Evolutionary conservation across 495 filamentous ascomycete genomes (phyloP), one percentile per base, ranked within the genome.

Genomic region (Trichoderma parareesei): DNA sequence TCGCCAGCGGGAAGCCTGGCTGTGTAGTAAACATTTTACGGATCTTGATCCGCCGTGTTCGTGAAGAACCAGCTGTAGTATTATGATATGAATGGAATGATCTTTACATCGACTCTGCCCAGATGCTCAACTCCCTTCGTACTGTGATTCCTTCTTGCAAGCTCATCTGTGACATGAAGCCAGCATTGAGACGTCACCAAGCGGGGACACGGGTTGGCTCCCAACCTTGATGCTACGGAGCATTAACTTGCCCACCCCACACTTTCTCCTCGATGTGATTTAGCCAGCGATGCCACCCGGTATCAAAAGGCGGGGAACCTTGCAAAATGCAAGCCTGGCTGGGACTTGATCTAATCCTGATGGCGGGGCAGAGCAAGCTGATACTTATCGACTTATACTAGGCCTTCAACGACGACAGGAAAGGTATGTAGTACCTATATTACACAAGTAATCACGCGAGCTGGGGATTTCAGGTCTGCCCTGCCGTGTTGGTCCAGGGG

Each of bases 21-120:
- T 57, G 53, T 57, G 53, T 57, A 57, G 53, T 57, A 57, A 57
- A 57, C 27, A 27, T 57, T 18, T 57, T 57, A 27, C 53, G 33
- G 53, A 37, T 57, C 53, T 35, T 11, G 33, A 57, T 5, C 53
- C 53, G 27, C 27, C 53, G 10, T 37, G 53, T 57, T 57, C 53
- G 16, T 37, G 10, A 16, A 57, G 53, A 57, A 35, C 53, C 37
- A 57, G 53, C 53, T 57, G 53, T 57, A 57, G 53, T 57, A 57
- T 57, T 57, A 57, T 57, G 53, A 37, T 57, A 57, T 57, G 53
- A 57, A 57, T 57, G 53, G 53, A 57, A 57, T 57, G 53, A 35
- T 35, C 53, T 37, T 35, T 3, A 37, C 1, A 1, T 37, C 11
- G 3, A 9, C 13, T 57, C 37, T 27, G 16, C 16, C 14, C 7